Conservation (phyloP, 768 basidiomycete genomes). For the Polyporus arcularius region DNA sequence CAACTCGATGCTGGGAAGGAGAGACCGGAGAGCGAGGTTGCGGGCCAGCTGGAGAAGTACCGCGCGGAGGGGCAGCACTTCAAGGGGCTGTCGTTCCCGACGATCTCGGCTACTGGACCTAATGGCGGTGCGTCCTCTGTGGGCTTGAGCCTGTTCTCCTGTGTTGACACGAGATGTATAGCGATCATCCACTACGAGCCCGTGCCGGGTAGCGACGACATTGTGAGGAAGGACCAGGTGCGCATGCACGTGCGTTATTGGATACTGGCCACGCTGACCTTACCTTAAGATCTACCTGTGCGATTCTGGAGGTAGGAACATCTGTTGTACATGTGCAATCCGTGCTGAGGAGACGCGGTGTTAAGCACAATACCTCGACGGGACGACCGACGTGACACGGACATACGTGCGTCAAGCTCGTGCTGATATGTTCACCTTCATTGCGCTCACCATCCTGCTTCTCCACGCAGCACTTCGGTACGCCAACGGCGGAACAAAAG, state of each 20-base stretch:
- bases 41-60: slow-evolving; percentile 76
- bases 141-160: neutral
- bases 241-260: neutral
- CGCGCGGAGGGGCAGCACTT: slow-evolving; percentile 82
- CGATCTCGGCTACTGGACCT: slow-evolving; percentile 90
- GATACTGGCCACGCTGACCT: neutral
- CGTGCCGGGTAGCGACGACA: slow-evolving; percentile 67
- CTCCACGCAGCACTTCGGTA: slow-evolving; percentile 78
- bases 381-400: slow-evolving; percentile 93
- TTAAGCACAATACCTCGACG: slow-evolving; percentile 82
- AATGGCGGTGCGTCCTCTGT: slow-evolving; percentile 69
- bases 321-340: neutral
- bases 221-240: slow-evolving; percentile 76
- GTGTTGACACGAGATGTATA: slow-evolving; percentile 25
- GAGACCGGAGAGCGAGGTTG: slow-evolving; percentile 79
- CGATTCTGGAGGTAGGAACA: slow-evolving; percentile 76
- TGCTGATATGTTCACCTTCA: neutral
- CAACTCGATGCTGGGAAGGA: slow-evolving; percentile 61
- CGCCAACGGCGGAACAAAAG: slow-evolving; percentile 78
- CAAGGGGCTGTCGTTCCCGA: slow-evolving; percentile 86
- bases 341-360: neutral
- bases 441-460: neutral
- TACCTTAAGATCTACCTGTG: slow-evolving; percentile 62
- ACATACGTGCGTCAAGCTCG: slow-evolving; percentile 75
- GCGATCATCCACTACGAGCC: slow-evolving; percentile 96